Conservation (phyloP, 768 basidiomycete genomes). For the Tylopilus subfusipes region DNA sequence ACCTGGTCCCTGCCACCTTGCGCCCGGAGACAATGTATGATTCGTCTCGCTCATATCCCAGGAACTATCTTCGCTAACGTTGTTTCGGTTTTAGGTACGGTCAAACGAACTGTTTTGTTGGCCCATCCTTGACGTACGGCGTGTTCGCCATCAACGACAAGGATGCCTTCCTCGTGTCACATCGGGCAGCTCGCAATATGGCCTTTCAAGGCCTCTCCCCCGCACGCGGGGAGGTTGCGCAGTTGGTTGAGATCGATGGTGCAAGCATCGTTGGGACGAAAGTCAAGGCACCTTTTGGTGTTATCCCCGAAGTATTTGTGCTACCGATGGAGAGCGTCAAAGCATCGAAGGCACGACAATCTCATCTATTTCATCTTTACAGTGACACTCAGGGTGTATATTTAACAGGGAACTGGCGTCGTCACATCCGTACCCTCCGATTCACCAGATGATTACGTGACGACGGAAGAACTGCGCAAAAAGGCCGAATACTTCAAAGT, state of each 20-base stretch:
- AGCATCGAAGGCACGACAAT: conserved; percentile 70
- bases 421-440: conserved; percentile 98
- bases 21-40: conserved; percentile 93
- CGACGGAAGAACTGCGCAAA: conserved; percentile 87
- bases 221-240: conserved; percentile 65
- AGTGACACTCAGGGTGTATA: conserved; percentile 3
- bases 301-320: conserved; percentile 87
- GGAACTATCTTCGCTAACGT: background rate
- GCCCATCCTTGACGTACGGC: conserved; percentile 86
- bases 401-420: conserved; percentile 85
- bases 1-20: conserved; percentile 92
- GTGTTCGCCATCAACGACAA: conserved; percentile 84
- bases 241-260: conserved; percentile 77
- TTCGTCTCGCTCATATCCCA: conserved; percentile 3
- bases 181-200: conserved; percentile 96
- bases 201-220: conserved; percentile 86
- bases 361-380: background rate
- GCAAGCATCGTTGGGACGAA: conserved; percentile 80
- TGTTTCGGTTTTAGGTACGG: conserved; percentile 65
- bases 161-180: conserved; percentile 85
- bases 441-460: conserved; percentile 95
- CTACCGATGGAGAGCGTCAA: conserved; percentile 98
- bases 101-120: conserved; percentile 97
- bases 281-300: conserved; percentile 80
- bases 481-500: conserved; percentile 97